Conservation (phyloP, 2,329 filamentous ascomycete genomes). For the Pyrenophora teres region DNA sequence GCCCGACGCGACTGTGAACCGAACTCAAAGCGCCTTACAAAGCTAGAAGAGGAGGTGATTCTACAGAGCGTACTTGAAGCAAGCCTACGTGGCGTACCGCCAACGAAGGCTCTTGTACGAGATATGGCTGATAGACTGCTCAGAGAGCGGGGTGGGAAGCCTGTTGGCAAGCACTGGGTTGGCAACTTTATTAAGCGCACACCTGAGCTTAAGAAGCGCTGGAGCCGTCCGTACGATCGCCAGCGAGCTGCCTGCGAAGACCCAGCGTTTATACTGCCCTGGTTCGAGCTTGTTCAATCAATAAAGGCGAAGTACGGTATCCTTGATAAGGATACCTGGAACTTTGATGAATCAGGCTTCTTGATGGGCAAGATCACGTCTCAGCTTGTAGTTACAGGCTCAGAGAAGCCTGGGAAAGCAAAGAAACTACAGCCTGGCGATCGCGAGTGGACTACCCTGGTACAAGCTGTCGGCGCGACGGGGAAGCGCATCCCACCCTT, state of each 20-base stretch:
- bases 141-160: conserved; percentile 4
- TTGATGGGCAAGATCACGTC: conserved; percentile 36
- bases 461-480: conserved; percentile 17
- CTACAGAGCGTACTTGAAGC: too few relatives aligned
- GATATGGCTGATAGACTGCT: conserved; percentile 1
- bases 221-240: neutral
- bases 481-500: conserved; percentile 13
- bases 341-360: conserved; percentile 40
- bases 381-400: conserved; percentile 27
- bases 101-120: neutral
- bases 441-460: conserved; percentile 33
- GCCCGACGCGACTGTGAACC: too few relatives aligned
- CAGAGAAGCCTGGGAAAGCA: conserved; percentile 16
- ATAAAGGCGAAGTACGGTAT: conserved; percentile 16
- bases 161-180: conserved; percentile 19
- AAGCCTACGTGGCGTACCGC: too few relatives aligned
- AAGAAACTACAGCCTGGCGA: conserved; percentile 32
- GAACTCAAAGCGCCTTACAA: too few relatives aligned
- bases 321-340: conserved; percentile 18
- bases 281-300: neutral
- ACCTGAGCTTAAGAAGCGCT: conserved; percentile 4
- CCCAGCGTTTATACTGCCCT: conserved; percentile 7
- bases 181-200: conserved; percentile 18
- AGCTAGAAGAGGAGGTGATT: too few relatives aligned
- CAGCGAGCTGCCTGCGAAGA: conserved; percentile 16